A percentile compares a stretch with the other conserved stretches of the same genome.
These are phyloP conservation scores for Asterochloris sp. DNA, from an alignment of 139 green algal species.

Conservation along the genomic window DNA sequence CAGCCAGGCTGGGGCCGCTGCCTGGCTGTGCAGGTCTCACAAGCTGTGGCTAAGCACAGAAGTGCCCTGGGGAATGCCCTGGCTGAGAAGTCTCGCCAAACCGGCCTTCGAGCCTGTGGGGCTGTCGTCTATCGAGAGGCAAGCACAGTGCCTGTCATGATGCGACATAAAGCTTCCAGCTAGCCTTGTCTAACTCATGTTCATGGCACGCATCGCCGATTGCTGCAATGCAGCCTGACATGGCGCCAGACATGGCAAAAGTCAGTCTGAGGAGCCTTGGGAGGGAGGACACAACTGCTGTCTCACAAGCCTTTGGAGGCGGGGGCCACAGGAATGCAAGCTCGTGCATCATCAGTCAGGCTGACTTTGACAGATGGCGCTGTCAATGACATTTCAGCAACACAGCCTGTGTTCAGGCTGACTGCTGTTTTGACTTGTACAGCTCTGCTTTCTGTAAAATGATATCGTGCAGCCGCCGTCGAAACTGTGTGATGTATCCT, in stretches of 20 bases:
- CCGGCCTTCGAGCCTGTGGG: slow-evolving; percentile 27
- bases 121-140: slow-evolving; percentile 40
- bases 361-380: slow-evolving; percentile 28
- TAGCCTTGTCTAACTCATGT: neutral
- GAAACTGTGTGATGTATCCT: neutral
- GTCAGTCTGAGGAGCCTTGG: slow-evolving; percentile 50
- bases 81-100: slow-evolving; percentile 19
- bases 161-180: neutral
- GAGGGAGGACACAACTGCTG: slow-evolving; percentile 34
- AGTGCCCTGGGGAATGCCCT: slow-evolving; percentile 54
- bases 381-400: neutral
- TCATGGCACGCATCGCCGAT: neutral
- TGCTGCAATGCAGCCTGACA: slow-evolving; percentile 23
- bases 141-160: neutral
- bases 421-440: neutral
- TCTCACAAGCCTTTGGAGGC: slow-evolving; percentile 37
- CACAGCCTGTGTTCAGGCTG: neutral
- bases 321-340: slow-evolving; percentile 51
- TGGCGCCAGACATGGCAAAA: slow-evolving; percentile 39
- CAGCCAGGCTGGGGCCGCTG: slow-evolving; percentile 23
- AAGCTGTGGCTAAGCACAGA: slow-evolving; percentile 24
- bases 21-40: slow-evolving; percentile 33
- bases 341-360: slow-evolving; percentile 26
- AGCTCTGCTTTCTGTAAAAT: slow-evolving; percentile 3
- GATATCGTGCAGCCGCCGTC: too few relatives aligned